Evolutionary conservation across 2,329 filamentous ascomycete species (phyloP).

Genomic region (Colletotrichum agaves): DNA sequence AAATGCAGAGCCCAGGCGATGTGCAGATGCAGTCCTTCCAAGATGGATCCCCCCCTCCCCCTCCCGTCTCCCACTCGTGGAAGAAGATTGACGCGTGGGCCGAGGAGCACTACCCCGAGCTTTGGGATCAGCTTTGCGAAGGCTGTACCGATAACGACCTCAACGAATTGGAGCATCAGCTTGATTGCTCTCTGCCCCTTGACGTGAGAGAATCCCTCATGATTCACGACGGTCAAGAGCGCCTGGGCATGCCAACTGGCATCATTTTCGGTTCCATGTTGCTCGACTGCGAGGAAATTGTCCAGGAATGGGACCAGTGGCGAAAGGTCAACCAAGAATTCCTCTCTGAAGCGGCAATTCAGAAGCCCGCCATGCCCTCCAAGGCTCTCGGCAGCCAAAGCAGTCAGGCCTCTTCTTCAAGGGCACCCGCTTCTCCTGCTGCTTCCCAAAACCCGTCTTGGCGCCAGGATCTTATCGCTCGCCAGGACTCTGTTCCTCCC

Average conservation of each 20-base stretch:
- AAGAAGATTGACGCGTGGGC: constrained; percentile 92
- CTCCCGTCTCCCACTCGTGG: constrained; percentile 91
- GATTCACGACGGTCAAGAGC: constrained; percentile 96
- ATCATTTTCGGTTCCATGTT: constrained; percentile 96
- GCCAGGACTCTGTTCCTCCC: constrained; percentile 88
- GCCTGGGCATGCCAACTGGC: constrained; percentile 88
- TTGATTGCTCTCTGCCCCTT: constrained; percentile 92
- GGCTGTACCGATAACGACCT: constrained; percentile 93
- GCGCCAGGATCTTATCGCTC: constrained; percentile 84
- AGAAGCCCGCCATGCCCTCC: constrained; percentile 71
- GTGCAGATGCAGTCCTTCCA: constrained; percentile 97
- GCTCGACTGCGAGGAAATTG: constrained; percentile 96
- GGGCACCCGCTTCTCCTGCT: constrained; percentile 58
- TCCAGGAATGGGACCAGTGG: constrained; percentile 98
- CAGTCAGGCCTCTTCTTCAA: constrained; percentile 75
- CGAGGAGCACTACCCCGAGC: constrained; percentile 94
- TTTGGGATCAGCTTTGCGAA: constrained; percentile 92
- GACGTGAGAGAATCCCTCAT: constrained; percentile 93
- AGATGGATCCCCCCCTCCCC: constrained; percentile 89
- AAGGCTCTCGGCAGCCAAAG: constrained; percentile 75
- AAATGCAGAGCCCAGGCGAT: constrained; percentile 79
- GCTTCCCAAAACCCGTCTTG: constrained; percentile 72
- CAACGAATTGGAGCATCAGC: constrained; percentile 94
- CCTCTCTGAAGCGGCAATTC: constrained; percentile 69
- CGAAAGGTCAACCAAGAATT: constrained; percentile 92